Percentiles rank a stretch among this genome's conserved stretches.
These are phyloP conservation scores for Flaveria robusta DNA, from an alignment of 129 eudicot genomes.

Conservation along the genomic window DNA sequence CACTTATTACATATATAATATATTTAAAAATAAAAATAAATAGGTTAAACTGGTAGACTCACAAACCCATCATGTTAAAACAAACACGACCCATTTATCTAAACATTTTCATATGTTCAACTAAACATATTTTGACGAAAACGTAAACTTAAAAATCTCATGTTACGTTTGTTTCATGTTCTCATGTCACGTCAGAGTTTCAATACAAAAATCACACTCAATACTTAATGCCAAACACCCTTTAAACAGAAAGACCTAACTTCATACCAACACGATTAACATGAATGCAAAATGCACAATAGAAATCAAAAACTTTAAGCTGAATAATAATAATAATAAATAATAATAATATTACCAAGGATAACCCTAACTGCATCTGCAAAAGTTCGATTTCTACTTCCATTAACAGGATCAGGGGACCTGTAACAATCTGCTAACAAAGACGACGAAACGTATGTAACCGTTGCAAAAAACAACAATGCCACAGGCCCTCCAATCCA, in stretches of 20 bases:
- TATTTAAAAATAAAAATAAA: too few relatives aligned
- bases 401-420: conserved; percentile 69
- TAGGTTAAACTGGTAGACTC: too few relatives aligned
- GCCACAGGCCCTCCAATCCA: conserved; percentile 75
- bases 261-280: background rate
- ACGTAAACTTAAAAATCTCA: too few relatives aligned
- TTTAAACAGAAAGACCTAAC: background rate
- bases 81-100: too few relatives aligned
- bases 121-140: too few relatives aligned
- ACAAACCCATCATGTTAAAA: too few relatives aligned
- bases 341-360: conserved; percentile 41
- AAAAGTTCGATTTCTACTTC: conserved; percentile 55
- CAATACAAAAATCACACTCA: background rate
- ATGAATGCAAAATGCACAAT: background rate
- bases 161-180: too few relatives aligned
- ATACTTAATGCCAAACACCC: background rate
- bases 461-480: conserved; percentile 58
- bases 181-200: background rate
- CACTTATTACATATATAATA: too few relatives aligned
- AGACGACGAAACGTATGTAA: conserved; percentile 68
- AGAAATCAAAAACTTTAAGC: conserved; percentile 2
- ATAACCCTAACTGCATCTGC: conserved; percentile 67
- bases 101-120: too few relatives aligned
- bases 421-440: conserved; percentile 70
- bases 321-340: too few relatives aligned